These are phyloP conservation scores for Aeschynomene evenia DNA, from an alignment of 306 rosid species.

Conservation along the genomic window DNA sequence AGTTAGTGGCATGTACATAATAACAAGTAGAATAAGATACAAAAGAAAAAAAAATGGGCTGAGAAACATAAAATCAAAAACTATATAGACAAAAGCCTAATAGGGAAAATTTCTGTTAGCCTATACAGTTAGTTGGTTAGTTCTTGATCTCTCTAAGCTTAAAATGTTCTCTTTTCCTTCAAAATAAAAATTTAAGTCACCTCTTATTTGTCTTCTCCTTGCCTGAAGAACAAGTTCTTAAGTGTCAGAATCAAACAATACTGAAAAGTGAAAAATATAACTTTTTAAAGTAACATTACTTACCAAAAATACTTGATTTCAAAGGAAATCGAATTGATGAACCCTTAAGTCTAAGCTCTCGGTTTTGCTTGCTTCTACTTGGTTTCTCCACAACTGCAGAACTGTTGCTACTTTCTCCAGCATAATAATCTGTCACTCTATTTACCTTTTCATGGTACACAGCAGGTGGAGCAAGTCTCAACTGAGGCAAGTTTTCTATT, in stretches of 20 bases:
- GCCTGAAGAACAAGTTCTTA: slow-evolving; percentile 42
- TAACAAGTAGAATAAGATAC: slow-evolving; percentile 23
- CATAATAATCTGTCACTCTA: slow-evolving; percentile 49
- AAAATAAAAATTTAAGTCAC: slow-evolving; percentile 32
- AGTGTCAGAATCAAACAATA: slow-evolving; percentile 32
- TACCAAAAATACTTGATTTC: slow-evolving; percentile 76
- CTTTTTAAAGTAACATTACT: slow-evolving; percentile 34
- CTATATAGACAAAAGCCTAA: slow-evolving; percentile 11
- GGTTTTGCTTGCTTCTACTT: slow-evolving; percentile 53
- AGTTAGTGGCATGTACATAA: slow-evolving; percentile 21
- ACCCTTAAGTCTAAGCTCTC: slow-evolving; percentile 76
- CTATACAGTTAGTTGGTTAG: slow-evolving; percentile 40
- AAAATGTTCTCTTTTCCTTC: not conserved
- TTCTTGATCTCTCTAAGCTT: slow-evolving; percentile 29
- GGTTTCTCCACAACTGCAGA: slow-evolving; percentile 44
- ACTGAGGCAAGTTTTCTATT: slow-evolving; percentile 74
- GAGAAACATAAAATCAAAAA: slow-evolving; percentile 20
- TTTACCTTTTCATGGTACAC: slow-evolving; percentile 89
- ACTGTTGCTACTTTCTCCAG: slow-evolving; percentile 67
- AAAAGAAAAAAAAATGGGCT: slow-evolving; percentile 24
- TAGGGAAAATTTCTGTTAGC: slow-evolving; percentile 38
- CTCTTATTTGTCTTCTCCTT: slow-evolving; percentile 68
- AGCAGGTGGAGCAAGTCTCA: slow-evolving; percentile 93
- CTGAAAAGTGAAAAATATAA: not conserved
- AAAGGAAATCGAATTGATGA: slow-evolving; percentile 74